Evolutionary conservation across 1,284 basidiomycete species (phyloP).

Genomic region (Trichosporon coremiiforme): DNA sequence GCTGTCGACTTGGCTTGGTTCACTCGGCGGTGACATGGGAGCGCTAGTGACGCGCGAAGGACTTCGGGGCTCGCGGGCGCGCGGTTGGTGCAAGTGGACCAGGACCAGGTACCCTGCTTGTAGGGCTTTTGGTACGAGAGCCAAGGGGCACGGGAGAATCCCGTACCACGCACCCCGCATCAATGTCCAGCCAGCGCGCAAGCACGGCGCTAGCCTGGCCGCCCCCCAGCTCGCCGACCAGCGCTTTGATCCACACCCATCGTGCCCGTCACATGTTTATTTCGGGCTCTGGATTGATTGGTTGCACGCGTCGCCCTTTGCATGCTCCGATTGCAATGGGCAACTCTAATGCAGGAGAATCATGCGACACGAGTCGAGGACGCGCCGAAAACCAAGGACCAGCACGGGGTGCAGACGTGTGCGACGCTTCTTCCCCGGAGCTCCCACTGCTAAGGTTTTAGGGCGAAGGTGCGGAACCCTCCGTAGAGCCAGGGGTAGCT

Average conservation of each 20-base stretch:
- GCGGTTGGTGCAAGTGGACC: background rate
- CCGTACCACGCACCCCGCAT: background rate
- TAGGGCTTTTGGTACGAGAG: background rate
- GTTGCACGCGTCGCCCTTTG: background rate
- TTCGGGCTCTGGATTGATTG: background rate
- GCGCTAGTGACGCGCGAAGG: background rate
- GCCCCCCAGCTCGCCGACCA: background rate
- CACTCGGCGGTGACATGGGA: background rate
- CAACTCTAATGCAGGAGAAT: background rate
- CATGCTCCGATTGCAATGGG: constrained; percentile 11
- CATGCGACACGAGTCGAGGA: background rate
- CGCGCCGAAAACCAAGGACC: background rate
- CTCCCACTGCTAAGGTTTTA: constrained; percentile 12
- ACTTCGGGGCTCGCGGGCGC: background rate
- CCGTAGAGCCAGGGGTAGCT: constrained; percentile 6
- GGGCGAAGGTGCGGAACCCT: background rate
- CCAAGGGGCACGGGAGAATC: constrained; percentile 2
- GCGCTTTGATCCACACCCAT: background rate
- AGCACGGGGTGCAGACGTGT: background rate
- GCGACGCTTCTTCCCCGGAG: background rate
- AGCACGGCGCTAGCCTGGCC: background rate
- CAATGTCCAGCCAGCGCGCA: background rate
- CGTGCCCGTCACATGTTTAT: constrained; percentile 5
- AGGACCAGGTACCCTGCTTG: background rate
- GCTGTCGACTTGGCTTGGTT: background rate